Evolutionary conservation across 1,139 yeast species (phyloP), one percentile per base, ranked within the genome.

Genomic region (Kodamaea fungicola): DNA sequence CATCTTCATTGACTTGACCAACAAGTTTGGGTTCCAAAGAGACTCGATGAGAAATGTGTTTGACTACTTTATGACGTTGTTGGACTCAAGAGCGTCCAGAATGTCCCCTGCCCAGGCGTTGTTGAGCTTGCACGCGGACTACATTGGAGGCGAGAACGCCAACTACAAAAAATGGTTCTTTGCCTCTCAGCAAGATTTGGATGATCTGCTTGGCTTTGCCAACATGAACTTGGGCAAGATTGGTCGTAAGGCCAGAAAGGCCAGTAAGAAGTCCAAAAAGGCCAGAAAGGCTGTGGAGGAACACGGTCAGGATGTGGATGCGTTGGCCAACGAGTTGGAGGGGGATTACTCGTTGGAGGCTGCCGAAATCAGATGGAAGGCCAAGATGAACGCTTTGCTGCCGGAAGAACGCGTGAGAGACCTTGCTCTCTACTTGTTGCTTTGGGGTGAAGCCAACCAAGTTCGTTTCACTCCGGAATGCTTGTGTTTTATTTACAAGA

Each of bases 401-500:
- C 76, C 76, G 3, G 76, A 71, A 50, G 97, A 90, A 61, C 81
- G 95, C 62, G 89, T 87, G 31, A 81, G 95, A 59, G 97, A 92
- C 57, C 66, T 92, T 46, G 92, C 97, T 6, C 76, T 92, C 44
- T 92, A 88, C 68, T 71, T 92, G 52, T 75, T 90, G 57, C 75
- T 89, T 53, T 92, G 99, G 99, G 98, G 98, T 62, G 99, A 92
- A 68, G 96, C 97, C 31, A 90, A 90, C 66, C 97, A 92, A 70
- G 90, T 92, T 43, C 80, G 98, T 61, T 94, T 90, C 65, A 82
- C 92, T 40, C 89, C 98, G 9, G 99, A 92, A 68, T 76, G 87
- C 62, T 68, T 90, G 48, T 89, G 97, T 71, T 92, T 84, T 73
- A 81, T 94, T 54, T 92, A 80, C 75, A 90, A 92, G 71, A 84